Evolutionary conservation across 441 rosid genomes (phyloP), one percentile per base, ranked within the genome.

Genomic region (Populus hybrid): DNA sequence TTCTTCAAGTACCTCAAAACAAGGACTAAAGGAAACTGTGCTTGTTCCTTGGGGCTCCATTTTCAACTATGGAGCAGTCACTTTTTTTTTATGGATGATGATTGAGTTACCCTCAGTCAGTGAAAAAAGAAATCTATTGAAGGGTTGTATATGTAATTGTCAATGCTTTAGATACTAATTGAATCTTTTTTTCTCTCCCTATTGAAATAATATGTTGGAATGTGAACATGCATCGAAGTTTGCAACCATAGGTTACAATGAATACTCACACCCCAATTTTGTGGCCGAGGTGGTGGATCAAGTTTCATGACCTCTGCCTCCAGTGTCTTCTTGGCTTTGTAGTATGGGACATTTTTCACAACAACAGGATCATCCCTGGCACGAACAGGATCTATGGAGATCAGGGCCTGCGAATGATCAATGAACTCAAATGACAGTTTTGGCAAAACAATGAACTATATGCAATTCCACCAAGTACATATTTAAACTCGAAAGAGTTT

Each of bases 251-350:
- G 59, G 79, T 50, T 65, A 61, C 11, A 42, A 66, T 68, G 69
- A 77, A 80, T 75, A 86, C 98, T 79, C 82, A 95, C 97, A 75
- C 98, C 99, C 95, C 96, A 95, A 72, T 91, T 91, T 79, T 90
- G 82, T 76, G 99, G 99, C 73, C 97, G 92, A 2, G 96, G 91
- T 69, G 97, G 97, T 83, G 95, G 92, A 80, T 75, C 80, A 50
- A 91, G 88, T 81, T 86, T 93, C 86, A 85, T 90, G 69, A 90
- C 94, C 87, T 93, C 96, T 10, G 88, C 81, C 85, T 92, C 95
- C 75, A 93, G 76, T 28, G 95, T 85, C 86, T 92, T 92, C 84
- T 87, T 93, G 61, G 97, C 97, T 81, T 88, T 93, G 90, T 89
- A 91, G 77, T 86, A 92, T 67, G 97, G 97, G 30, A 95, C 76